Percentiles rank a stretch among this genome's conserved stretches.
These are phyloP conservation scores for Talaromyces atroroseus DNA, from an alignment of 2,329 filamentous ascomycete genomes.

Conservation along the genomic window DNA sequence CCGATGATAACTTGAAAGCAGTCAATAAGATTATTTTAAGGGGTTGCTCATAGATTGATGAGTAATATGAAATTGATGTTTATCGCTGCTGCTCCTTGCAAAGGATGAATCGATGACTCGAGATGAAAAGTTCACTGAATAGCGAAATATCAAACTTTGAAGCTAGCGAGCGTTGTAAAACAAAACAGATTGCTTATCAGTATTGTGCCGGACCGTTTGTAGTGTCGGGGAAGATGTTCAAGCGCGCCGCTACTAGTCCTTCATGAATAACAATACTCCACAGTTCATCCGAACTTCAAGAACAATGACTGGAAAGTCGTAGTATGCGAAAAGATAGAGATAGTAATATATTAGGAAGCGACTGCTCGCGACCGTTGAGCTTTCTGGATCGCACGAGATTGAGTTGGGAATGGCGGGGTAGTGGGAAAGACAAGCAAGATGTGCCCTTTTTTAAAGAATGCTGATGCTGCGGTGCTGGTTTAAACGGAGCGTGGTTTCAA, in stretches of 20 bases:
- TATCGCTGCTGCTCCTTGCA: not conserved
- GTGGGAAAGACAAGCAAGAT: slow-evolving; percentile 9
- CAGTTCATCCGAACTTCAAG: not conserved
- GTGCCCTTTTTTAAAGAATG: slow-evolving; percentile 5
- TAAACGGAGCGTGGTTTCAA: not conserved
- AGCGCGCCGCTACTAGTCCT: not conserved
- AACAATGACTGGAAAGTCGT: not conserved
- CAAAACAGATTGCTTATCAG: not conserved
- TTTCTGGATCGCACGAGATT: not conserved
- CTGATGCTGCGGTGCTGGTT: not conserved
- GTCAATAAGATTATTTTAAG: not conserved
- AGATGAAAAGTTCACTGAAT: not conserved
- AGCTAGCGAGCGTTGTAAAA: not conserved
- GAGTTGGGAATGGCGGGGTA: slow-evolving; percentile 13
- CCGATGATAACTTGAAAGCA: not conserved
- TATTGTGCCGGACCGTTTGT: not conserved
- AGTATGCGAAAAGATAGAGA: not conserved
- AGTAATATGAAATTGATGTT: not conserved
- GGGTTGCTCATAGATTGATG: not conserved
- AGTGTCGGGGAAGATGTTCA: not conserved
- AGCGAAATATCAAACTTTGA: not conserved
- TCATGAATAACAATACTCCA: not conserved
- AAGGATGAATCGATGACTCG: not conserved
- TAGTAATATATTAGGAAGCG: not conserved
- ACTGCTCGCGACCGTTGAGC: slow-evolving; percentile 1